Evolutionary conservation across 805 yeast genomes (phyloP), one percentile per base, ranked within the genome.

Genomic region (Spathaspora girioi): DNA sequence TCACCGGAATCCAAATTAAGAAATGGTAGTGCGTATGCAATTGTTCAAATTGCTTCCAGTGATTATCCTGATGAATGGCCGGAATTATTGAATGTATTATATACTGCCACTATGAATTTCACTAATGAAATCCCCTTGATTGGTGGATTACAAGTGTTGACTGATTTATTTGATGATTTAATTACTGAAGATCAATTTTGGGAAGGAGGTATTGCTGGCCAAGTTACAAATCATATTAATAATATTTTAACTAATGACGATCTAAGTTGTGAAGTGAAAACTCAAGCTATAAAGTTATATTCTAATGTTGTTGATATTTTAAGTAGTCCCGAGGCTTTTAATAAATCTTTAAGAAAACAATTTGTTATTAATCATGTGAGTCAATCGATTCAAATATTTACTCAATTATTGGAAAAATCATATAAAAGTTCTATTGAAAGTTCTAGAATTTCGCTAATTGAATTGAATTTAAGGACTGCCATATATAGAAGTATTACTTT

Each of bases 11-110:
- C 86, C 9, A 88, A 86, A 59, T 71, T 92, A 14, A 75, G 89
- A 52, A 78, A 77, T 29, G 78, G 87, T 47, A 80, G 87, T 1
- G 83, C 92, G 1, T 85, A 89, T 56, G 85, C 88, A 14, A 80
- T 91, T 15, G 87, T 87, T 5, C 96, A 88, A 60, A 88, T 93
- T 14, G 90, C 96, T 0, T 86, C 87, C 2, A 87, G 84, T 1
- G 99, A 93, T 62, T 93, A 81, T 61, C 99, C 99, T 0, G 98
- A 94, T 62, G 96, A 90, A 63, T 93, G 98, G 98, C 96, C 97
- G 0, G 78, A 75, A 19, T 70, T 92, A 45, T 63, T 88, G 50
- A 61, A 67, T 32, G 65, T 65, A 6, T 60, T 89, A 18, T 83
- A 82, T 59, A 61, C 61, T 1, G 64, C 66, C 26, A 73, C 80